Evolutionary conservation across 2,329 filamentous ascomycete species (phyloP), one percentile per base, ranked within the genome.

Genomic region (Fusarium liriodendri): DNA sequence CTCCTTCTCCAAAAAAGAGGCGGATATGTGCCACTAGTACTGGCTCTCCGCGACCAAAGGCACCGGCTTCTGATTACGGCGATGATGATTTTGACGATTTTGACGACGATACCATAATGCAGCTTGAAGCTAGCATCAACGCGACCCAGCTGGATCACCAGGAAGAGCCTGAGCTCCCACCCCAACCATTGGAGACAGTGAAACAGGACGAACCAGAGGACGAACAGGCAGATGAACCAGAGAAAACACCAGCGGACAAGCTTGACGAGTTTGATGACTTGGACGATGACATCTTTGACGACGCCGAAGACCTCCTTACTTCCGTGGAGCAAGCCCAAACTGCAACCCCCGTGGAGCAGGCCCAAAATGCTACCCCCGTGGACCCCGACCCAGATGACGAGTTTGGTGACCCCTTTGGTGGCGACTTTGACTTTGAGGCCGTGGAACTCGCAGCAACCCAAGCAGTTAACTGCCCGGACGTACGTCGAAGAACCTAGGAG

Each of bases 401-500:
- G 29, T 80, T 84, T 76, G 80, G 81, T 25, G 82, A 83, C 37
- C 81, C 80, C 59, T 91, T 89, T 75, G 92, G 90, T 67, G 94
- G 95, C 83, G 95, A 90, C 76, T 87, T 91, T 82, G 95, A 97
- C 82, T 93, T 94, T 78, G 94, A 96, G 77, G 91, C 92, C 70
- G 91, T 91, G 73, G 92, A 95, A 83, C 84, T 92, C 75, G 90
- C 90, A 78, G 93, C 93, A 55, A 94, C 93, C 58, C 92, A 97
- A 84, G 90, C 91, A 75, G 80, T 84, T 40, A 80, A 83, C 67
- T 70, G 76, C 42, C 75, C 77, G 79, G 77, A 79, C 80, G 84
- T 85, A 85, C 77, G 84, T 85, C 72, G 76, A 78, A 70, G 57
- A 66, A 76, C 70, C 70, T 69, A 68, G 63, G 71, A 67, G 70